phyloP scores from a whole-genome alignment of 352 stramenopile genomes.

The Salisapilia sapeloensis region DNA sequence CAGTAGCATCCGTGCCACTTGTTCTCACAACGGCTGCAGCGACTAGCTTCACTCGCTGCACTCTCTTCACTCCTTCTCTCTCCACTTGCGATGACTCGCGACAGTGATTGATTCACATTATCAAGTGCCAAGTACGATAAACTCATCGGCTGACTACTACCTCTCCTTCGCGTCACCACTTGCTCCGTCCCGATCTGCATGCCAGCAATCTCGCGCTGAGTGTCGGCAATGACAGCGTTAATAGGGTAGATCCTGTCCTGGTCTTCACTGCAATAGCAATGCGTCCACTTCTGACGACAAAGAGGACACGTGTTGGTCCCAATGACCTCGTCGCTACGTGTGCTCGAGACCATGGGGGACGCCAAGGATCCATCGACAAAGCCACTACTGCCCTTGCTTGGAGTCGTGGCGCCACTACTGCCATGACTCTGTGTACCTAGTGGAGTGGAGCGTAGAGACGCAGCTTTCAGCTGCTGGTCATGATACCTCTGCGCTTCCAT shows the following conservation, averaged over 20 bases:
- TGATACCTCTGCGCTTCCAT: slow-evolving; percentile 61
- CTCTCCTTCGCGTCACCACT: slow-evolving; percentile 1
- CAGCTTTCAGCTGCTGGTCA: slow-evolving; percentile 42
- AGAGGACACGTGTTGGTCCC: slow-evolving; percentile 53
- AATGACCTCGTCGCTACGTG: slow-evolving; percentile 22
- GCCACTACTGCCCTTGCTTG: slow-evolving; percentile 17
- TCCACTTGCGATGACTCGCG: slow-evolving; percentile 1
- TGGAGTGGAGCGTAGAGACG: slow-evolving; percentile 34
- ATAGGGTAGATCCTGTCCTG: slow-evolving; percentile 46
- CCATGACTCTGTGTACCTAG: no score
- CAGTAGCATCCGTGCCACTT: slow-evolving; percentile 65
- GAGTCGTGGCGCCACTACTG: no score
- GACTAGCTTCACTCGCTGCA: slow-evolving; percentile 39
- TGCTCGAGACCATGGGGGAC: slow-evolving; percentile 9
- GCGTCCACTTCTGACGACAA: slow-evolving; percentile 73
- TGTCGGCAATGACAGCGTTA: slow-evolving; percentile 5
- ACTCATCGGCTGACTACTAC: not conserved
- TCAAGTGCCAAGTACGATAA: slow-evolving; percentile 1
- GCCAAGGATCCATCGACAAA: slow-evolving; percentile 19
- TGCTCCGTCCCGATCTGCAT: not conserved
- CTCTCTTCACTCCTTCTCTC: slow-evolving; percentile 18
- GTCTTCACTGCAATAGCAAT: slow-evolving; percentile 78
- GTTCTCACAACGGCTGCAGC: slow-evolving; percentile 44
- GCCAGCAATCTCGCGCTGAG: slow-evolving; percentile 3
- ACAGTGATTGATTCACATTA: slow-evolving; percentile 3